These are phyloP conservation scores for Andrographis paniculata DNA, from an alignment of 305 asterid species.

Conservation along the genomic window DNA sequence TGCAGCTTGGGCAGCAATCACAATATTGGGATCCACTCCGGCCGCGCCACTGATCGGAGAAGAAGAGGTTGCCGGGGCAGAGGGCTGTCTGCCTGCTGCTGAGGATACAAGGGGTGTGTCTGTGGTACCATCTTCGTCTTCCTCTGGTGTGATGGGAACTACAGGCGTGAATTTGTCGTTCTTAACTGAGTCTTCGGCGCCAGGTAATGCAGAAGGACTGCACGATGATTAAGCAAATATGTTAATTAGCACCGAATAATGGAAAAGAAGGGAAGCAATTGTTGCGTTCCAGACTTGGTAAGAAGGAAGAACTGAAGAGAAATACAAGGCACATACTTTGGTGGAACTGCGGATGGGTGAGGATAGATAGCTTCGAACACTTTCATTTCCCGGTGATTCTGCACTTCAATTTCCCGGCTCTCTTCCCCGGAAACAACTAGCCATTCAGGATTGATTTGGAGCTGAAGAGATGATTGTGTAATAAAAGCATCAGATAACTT, in stretches of 20 bases:
- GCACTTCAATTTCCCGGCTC: slow-evolving; percentile 50
- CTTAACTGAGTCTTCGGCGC: slow-evolving; percentile 27
- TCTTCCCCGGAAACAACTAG: slow-evolving; percentile 75
- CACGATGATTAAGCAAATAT: slow-evolving; percentile 12
- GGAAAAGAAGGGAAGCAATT: background rate
- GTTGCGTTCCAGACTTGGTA: background rate
- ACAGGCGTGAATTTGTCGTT: slow-evolving; percentile 31
- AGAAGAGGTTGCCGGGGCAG: too few relatives aligned
- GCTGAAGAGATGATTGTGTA: slow-evolving; percentile 31
- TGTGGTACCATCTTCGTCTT: slow-evolving; percentile 65
- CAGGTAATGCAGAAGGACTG: slow-evolving; percentile 46
- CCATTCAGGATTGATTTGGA: slow-evolving; percentile 45
- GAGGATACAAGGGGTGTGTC: slow-evolving; percentile 22
- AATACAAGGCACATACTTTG: slow-evolving; percentile 31
- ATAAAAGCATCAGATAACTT: slow-evolving; percentile 10
- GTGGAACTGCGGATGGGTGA: slow-evolving; percentile 79
- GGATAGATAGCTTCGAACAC: slow-evolving; percentile 92
- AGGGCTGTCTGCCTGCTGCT: slow-evolving; percentile 13
- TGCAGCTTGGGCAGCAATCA: slow-evolving; percentile 67
- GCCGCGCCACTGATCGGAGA: too few relatives aligned
- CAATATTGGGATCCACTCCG: slow-evolving; percentile 37
- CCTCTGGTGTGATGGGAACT: slow-evolving; percentile 70
- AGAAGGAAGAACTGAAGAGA: background rate
- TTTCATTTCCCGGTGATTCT: slow-evolving; percentile 59
- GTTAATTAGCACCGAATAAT: slow-evolving; percentile 9